Evolutionary conservation across 345 rosid species (phyloP).

Genomic region (Trapa bicornis): DNA sequence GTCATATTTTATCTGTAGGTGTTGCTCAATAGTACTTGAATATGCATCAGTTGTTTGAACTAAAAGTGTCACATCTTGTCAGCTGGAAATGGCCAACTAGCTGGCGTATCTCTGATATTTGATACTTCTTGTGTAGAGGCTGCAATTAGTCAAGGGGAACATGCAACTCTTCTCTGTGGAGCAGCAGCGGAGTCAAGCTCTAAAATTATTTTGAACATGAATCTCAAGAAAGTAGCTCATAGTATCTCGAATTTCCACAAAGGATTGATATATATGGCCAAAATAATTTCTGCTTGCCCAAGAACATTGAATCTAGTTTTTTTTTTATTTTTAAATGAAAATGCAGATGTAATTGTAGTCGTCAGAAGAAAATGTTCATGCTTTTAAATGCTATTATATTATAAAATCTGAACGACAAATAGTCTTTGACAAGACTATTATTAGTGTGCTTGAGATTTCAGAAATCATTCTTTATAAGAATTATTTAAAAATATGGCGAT

Average conservation of each 20-base stretch:
- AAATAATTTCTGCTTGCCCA: background rate
- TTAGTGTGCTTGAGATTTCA: background rate
- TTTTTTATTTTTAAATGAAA: background rate
- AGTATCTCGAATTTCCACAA: background rate
- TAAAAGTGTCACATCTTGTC: background rate
- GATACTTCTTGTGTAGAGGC: conserved; percentile 38
- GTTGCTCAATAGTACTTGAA: background rate
- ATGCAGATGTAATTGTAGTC: background rate
- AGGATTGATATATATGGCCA: no score
- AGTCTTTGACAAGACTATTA: background rate
- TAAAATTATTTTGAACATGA: no score
- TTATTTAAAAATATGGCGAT: background rate
- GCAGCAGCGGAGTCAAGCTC: conserved; percentile 97
- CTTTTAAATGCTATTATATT: background rate
- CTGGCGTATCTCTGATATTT: background rate
- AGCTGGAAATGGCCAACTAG: background rate
- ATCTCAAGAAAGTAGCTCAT: no score
- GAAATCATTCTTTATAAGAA: background rate
- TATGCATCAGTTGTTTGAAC: background rate
- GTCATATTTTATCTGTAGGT: background rate
- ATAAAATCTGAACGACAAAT: background rate
- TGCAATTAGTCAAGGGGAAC: conserved; percentile 84
- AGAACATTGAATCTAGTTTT: background rate
- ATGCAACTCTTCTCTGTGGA: conserved; percentile 94
- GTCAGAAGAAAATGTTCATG: background rate